These are phyloP conservation scores for Eucalyptus pauciflora DNA, from an alignment of 345 rosid genomes.

Conservation along the genomic window DNA sequence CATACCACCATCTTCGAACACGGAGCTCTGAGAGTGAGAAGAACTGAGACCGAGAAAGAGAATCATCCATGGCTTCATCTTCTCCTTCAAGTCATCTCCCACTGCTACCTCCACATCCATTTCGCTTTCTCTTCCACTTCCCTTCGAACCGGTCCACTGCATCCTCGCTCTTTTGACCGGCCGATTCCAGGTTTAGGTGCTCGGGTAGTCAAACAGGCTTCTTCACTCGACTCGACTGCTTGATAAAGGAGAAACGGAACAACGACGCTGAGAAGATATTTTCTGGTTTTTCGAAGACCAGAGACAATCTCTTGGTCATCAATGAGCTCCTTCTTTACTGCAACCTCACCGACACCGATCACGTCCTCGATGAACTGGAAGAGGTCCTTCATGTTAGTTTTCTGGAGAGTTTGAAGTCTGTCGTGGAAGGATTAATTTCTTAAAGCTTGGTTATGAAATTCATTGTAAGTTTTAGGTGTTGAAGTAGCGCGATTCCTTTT, in stretches of 20 bases:
- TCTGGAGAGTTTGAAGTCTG: background rate
- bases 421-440: background rate
- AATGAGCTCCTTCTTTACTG: slow-evolving; percentile 82
- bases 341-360: slow-evolving; percentile 90
- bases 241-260: slow-evolving; percentile 81
- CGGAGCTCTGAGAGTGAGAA: background rate
- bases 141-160: background rate
- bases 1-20: background rate
- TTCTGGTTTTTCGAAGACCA: slow-evolving; percentile 82
- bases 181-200: slow-evolving; percentile 27
- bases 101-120: background rate
- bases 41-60: background rate
- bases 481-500: background rate
- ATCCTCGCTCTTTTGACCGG: background rate
- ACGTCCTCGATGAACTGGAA: slow-evolving; percentile 79
- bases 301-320: slow-evolving; percentile 78
- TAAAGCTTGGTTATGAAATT: background rate
- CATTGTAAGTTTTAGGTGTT: background rate
- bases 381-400: slow-evolving; percentile 25
- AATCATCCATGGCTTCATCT: background rate
- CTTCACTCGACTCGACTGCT: slow-evolving; percentile 72
- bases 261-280: slow-evolving; percentile 78
- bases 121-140: no score
- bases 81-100: slow-evolving; percentile 33
- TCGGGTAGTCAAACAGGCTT: slow-evolving; percentile 67